Conservation (phyloP, 306 rosid species). For the Vachellia pachyceras region DNA sequence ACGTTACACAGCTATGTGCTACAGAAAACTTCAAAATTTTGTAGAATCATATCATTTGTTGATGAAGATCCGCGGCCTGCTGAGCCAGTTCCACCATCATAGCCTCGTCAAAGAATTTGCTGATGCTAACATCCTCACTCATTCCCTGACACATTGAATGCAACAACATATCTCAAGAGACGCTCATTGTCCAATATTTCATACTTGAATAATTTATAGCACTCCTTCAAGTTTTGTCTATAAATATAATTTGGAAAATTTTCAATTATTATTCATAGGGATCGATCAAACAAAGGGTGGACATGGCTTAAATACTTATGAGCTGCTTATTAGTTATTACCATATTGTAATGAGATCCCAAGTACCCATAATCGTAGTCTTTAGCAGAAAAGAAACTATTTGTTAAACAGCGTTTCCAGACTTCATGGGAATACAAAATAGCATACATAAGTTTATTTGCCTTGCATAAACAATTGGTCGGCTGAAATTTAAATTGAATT, state of each 20-base stretch:
- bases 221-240: conserved; percentile 18
- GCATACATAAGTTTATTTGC: background rate
- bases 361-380: background rate
- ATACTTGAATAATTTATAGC: background rate
- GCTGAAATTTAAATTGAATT: background rate
- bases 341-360: background rate
- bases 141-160: conserved; percentile 72
- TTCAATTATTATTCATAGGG: background rate
- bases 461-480: background rate
- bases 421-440: background rate
- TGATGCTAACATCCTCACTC: conserved; percentile 98
- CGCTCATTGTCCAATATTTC: background rate
- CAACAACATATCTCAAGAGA: conserved; percentile 11
- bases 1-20: background rate
- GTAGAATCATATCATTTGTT: conserved; percentile 74
- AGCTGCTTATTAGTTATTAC: background rate
- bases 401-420: background rate
- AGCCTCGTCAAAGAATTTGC: conserved; percentile 95
- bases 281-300: background rate
- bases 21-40: background rate
- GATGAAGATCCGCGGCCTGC: conserved; percentile 98
- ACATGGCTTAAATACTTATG: background rate
- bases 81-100: conserved; percentile 99
- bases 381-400: background rate
- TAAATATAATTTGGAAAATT: background rate